Conservation (phyloP, 139 green algal genomes). For the Bryopsis sp. region DNA sequence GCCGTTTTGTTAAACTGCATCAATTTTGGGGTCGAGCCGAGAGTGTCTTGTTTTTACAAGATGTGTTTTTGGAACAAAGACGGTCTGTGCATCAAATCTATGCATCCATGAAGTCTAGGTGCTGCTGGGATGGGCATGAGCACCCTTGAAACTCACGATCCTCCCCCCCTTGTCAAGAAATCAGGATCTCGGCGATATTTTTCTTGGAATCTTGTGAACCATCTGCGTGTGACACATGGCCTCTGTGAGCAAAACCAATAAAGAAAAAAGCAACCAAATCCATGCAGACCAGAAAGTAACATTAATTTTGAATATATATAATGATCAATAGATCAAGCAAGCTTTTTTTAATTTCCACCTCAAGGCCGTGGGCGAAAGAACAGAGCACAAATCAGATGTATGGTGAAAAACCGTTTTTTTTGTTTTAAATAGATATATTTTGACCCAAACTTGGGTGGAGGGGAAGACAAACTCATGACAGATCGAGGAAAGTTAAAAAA, state of each 20-base stretch:
- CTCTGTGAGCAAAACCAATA: not conserved
- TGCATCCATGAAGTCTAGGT: no score
- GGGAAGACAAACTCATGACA: not conserved
- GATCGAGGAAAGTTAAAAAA: slow-evolving; percentile 10
- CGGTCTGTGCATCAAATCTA: no score
- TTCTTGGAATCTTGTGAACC: slow-evolving; percentile 36
- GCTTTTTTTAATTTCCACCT: no score
- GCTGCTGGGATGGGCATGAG: no score
- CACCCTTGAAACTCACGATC: not conserved
- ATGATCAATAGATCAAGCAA: not conserved
- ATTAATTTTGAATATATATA: not conserved
- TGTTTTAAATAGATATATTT: no score
- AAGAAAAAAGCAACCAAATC: not conserved
- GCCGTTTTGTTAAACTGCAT: no score
- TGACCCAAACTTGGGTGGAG: no score
- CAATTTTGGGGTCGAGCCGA: no score
- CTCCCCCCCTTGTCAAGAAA: slow-evolving; percentile 38
- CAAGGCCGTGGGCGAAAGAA: not conserved
- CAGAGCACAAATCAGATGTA: not conserved
- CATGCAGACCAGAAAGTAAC: not conserved
- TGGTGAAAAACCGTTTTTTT: not conserved
- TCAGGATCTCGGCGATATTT: slow-evolving; percentile 47
- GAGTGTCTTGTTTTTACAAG: no score
- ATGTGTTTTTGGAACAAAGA: no score
- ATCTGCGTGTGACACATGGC: slow-evolving; percentile 18